Base-by-base conservation (phyloP, 805 yeast species). In the Cyberlindnera amylophila region DNA sequence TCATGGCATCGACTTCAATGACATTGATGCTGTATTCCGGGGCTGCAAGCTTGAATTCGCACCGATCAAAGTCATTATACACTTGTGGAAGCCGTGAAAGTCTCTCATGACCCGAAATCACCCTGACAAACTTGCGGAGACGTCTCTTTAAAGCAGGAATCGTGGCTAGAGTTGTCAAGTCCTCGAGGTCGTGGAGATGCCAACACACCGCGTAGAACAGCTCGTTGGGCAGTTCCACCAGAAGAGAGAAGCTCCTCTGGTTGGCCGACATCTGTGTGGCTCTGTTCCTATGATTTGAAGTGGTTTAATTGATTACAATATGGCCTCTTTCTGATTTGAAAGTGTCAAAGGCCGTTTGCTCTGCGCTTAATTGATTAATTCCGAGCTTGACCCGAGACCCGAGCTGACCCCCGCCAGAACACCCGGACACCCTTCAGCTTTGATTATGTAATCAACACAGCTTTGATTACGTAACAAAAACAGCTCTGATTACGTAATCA, bases 11-110 rank as follows among this genome's bases (percentile, higher is more conserved):
- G 27, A 44, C 32, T 30, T 44, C 47, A 32, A 36, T 19, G n/a
- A 44, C 30, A 24, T 39, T 39, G 32, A 44, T 44, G 16, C 34
- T 17, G 36, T 44, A 44, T 31, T 44, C 47, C 17, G 44, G 37
- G 6, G 41, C 43, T 5, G 28, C 13, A 10, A 32, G 35, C 7
- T 14, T 16, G 16, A 31, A 10, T 3, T 32, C 2, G 15, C 6
- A 13, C 10, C 41, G 17, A 5, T 43, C 38, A 21, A 44, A 44
- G 18, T 39, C 47, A 5, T 17, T 14, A 23, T 39, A 39, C 4
- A 44, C 24, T 13, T 21, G 13, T 12, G 45, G 45, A 5, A 27
- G 13, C 5, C 14, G 14, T 11, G 14, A 11, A 7, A 27, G 14
- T 13, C n/a, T 27, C 30, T 27, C 30, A 27, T 27, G 14, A 11